Percentiles rank a stretch among this genome's conserved stretches.
Evolutionary conservation across 2,329 filamentous ascomycete genomes (phyloP).

Genomic region (Ceratocystis cubensis): DNA sequence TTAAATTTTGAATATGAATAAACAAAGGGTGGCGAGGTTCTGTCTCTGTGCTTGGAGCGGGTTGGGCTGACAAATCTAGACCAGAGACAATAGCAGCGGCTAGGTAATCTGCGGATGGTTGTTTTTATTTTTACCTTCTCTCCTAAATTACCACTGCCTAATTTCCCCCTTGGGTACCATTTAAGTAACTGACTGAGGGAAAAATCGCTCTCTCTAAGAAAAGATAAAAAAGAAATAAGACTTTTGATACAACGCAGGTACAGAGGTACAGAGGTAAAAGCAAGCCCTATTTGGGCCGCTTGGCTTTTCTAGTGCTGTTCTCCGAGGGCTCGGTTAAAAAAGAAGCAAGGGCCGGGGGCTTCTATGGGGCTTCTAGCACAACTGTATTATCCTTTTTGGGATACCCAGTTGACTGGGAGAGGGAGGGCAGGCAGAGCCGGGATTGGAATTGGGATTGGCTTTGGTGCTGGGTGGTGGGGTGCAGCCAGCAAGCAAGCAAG

Average conservation of each 20-base stretch:
- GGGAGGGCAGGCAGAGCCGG: neutral
- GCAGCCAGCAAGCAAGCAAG: neutral
- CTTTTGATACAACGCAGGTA: constrained; percentile 2
- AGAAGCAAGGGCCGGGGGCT: neutral
- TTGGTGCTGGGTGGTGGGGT: neutral
- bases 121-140: constrained; percentile 1
- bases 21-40: neutral
- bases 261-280: neutral
- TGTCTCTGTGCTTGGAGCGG: neutral
- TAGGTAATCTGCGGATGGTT: neutral
- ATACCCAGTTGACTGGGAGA: neutral
- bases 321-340: neutral
- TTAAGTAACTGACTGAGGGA: neutral
- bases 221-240: neutral
- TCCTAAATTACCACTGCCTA: neutral
- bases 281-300: neutral
- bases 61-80: neutral
- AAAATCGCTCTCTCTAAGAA: too few species aligned
- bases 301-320: neutral
- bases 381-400: constrained; percentile 2
- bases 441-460: neutral
- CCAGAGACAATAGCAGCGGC: neutral
- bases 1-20: neutral
- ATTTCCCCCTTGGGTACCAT: neutral
- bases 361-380: constrained; percentile 13